A percentile compares a stretch with the other conserved stretches of the same genome.
phyloP scores from a whole-genome alignment of 257 asterid species.

The Nicotiana obtusifolia region DNA sequence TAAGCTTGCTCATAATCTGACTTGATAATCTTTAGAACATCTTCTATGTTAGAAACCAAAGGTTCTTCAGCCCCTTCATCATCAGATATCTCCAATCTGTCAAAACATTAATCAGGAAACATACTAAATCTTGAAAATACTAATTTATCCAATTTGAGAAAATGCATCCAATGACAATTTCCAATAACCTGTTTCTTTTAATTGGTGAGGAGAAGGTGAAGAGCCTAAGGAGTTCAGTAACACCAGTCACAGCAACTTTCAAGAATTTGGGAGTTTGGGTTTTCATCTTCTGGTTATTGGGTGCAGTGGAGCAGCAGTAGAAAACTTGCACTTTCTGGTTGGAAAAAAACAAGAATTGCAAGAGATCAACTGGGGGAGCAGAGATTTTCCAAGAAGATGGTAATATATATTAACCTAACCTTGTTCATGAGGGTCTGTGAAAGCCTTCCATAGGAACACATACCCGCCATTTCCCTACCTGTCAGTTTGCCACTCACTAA shows the following conservation, averaged over 20 bases:
- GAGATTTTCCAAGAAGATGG: not conserved
- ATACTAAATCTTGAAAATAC: not conserved
- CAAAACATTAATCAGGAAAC: not conserved
- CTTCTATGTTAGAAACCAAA: slow-evolving; percentile 42
- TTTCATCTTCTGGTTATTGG: slow-evolving; percentile 26
- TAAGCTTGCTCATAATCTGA: slow-evolving; percentile 69
- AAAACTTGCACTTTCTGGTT: slow-evolving; percentile 32
- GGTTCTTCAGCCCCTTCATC: slow-evolving; percentile 22
- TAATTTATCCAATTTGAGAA: not conserved
- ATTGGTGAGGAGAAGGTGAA: slow-evolving; percentile 37
- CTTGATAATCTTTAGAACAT: slow-evolving; percentile 49
- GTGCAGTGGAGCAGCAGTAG: slow-evolving; percentile 43
- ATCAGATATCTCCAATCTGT: slow-evolving; percentile 34
- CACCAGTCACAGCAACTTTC: slow-evolving; percentile 56
- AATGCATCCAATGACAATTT: not conserved
- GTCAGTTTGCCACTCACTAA: not conserved
- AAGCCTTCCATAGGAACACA: slow-evolving; percentile 1
- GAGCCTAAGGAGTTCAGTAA: slow-evolving; percentile 58
- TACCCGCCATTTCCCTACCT: slow-evolving; percentile 13
- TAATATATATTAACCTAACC: not conserved
- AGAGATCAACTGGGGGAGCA: not conserved
- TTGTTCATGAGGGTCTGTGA: not conserved
- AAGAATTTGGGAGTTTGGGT: slow-evolving; percentile 46
- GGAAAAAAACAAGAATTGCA: not conserved
- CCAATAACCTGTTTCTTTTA: slow-evolving; percentile 21